Evolutionary conservation across 306 rosid species (phyloP), one percentile per base, ranked within the genome.

Genomic region (Pyrus pyrifolia): DNA sequence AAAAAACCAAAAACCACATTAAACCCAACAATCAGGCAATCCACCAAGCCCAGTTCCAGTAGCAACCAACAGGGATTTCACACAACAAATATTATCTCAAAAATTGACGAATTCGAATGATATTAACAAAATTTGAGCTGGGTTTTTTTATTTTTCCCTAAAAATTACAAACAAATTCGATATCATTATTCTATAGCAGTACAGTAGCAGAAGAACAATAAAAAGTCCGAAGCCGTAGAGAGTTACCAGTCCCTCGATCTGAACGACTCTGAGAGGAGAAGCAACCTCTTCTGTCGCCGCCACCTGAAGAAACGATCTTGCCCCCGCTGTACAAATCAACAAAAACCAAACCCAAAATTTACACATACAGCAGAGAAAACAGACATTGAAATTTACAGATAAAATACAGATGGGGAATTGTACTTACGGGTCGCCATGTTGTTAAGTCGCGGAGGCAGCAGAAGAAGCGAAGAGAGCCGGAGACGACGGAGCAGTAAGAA

Each of bases 211-310:
- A 51, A n/a, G 29, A 21, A 33, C 19, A 35, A 25, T 0, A 11
- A 21, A 13, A 77, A 25, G 51, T 17, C 12, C 12, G 49, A 17
- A 72, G 3, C 5, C 8, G 42, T 6, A 14, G 53, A 31, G 8
- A 68, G 3, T 71, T 87, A 91, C 97, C 98, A 95, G 75, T 40
- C 98, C 98, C 66, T 95, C 98, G 33, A 95, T 95, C 96, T 92
- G 98, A 67, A 95, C 93, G 15, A 90, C 96, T 78, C 96, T 80
- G 52, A 95, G 98, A 79, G 97, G 93, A 8, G 98, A 70, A 4
- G 93, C 91, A 59, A 80, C 93, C 83, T 95, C 98, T 81, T 95
- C 98, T 4, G 97, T 90, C 1, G 97, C 92, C 0, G 92, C 98
- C 9, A 87, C 98, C 83, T 95, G 97, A 51, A 90, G 88, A 77